Conservation (phyloP, 2,329 filamentous ascomycete genomes). For the Dactylonectria macrodidyma region DNA sequence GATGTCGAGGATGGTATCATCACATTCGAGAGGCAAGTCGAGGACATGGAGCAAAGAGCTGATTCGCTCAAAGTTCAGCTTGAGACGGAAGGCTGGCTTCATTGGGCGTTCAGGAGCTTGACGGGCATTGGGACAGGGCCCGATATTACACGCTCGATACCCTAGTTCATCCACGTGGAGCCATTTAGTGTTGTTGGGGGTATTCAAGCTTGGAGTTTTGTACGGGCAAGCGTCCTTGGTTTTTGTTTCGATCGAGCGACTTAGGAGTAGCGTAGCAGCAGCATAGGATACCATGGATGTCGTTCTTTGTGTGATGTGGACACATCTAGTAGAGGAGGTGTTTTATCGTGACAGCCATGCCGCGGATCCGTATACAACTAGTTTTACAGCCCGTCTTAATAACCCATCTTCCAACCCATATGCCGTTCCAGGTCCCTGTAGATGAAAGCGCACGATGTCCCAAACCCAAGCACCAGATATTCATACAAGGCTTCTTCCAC, state of each 20-base stretch:
- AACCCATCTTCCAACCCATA: slow-evolving; percentile 30
- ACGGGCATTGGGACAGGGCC: slow-evolving; percentile 74
- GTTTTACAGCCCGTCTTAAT: slow-evolving; percentile 45
- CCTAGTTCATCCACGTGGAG: slow-evolving; percentile 30
- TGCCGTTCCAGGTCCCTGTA: slow-evolving; percentile 33
- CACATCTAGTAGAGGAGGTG: slow-evolving; percentile 35
- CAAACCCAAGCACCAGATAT: slow-evolving; percentile 40
- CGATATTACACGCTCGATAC: slow-evolving; percentile 61
- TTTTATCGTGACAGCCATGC: slow-evolving; percentile 34
- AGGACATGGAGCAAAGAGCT: slow-evolving; percentile 77
- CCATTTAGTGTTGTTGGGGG: neutral
- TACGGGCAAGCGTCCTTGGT: neutral
- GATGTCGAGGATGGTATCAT: slow-evolving; percentile 88
- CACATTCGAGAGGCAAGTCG: slow-evolving; percentile 85
- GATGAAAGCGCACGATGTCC: slow-evolving; percentile 38
- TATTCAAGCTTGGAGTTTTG: slow-evolving; percentile 6
- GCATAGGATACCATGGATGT: slow-evolving; percentile 26
- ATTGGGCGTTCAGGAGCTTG: slow-evolving; percentile 74
- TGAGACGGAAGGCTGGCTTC: slow-evolving; percentile 74
- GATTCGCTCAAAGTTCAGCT: slow-evolving; percentile 74
- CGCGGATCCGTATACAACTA: slow-evolving; percentile 42
- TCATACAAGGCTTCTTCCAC: slow-evolving; percentile 39
- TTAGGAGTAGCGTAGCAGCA: neutral
- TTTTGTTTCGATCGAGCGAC: slow-evolving; percentile 28
- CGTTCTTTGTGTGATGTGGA: slow-evolving; percentile 15